Percentiles rank a stretch among this genome's conserved stretches.
Conservation (phyloP, 2,329 filamentous ascomycete species). For the Pseudocercospora cruenta region DNA sequence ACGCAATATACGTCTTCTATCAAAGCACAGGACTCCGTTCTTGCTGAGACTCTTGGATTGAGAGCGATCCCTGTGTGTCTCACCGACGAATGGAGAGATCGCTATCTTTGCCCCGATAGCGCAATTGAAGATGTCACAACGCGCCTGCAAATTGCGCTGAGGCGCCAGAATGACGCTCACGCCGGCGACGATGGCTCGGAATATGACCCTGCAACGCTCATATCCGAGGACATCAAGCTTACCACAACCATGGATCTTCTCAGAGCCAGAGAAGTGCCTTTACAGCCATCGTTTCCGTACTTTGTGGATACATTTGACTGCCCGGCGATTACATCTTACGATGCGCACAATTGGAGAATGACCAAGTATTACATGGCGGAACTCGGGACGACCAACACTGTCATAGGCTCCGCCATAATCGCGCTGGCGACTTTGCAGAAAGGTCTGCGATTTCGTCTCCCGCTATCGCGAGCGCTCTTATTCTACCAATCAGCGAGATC, state of each 20-base stretch:
- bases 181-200: neutral
- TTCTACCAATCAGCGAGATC: neutral
- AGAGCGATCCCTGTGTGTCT: neutral
- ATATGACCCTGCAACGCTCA: neutral
- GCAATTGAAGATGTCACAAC: neutral
- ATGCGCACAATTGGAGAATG: neutral
- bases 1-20: neutral
- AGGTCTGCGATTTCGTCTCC: neutral
- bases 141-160: neutral
- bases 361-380: neutral
- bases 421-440: neutral
- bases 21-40: neutral
- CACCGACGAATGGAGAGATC: neutral
- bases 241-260: conserved; percentile 5
- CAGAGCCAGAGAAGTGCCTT: neutral
- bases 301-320: neutral
- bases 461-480: neutral
- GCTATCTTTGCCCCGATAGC: neutral
- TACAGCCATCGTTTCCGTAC: neutral
- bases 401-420: neutral
- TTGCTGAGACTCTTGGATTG: neutral
- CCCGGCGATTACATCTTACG: neutral
- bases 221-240: neutral
- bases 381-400: neutral
- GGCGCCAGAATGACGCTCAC: neutral